Base-by-base conservation (phyloP, 129 eudicot species). In the Glebionis coronaria region DNA sequence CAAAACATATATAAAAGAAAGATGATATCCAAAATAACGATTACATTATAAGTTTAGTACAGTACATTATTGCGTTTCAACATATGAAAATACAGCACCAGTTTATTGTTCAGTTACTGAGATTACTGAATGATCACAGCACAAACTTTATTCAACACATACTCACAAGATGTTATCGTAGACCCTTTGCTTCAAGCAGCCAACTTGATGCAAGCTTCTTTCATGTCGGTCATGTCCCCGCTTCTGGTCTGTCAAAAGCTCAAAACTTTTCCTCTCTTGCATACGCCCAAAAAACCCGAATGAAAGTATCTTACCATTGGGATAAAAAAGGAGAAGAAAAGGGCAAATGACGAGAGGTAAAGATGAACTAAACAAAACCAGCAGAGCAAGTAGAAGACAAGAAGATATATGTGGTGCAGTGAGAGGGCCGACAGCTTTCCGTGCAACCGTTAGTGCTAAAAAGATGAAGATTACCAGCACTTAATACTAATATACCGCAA, bases 201-300 rank as follows among this genome's bases (percentile, higher is more conserved):
- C 74, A 69, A 10, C 14, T 57, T 9, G 65, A 69, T 56, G 56
- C 56, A 53, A 38, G 63, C 20, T 68, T 68, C 63, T 23, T 68
- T 68, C 73, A 68, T 23, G 42, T 38, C 21, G 5, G 52, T 44
- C 65, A 21, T 44, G 44, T 44, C 27, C 57, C 46, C 9, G 13
- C 4, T 56, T 56, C 46, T 46, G 65, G 29, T 44, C 9, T 23
- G 55, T 57, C 74, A 31, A 57, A 69, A 44, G 56, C 12, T 40
- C 44, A 56, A 23, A 44, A 23, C 25, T 10, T 15, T 23, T 16
- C 56, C 64, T 56, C 56, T 49, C 4, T 13, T 56, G 74, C 65
- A 69, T 15, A 25, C 56, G 74, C 74, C 56, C 74, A 56, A 69
- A 69, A 69, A 69, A 40, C 54, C 74, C 65, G 44, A 56, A 69